Conservation (phyloP, 257 asterid species). For the Jacaranda copaia region DNA sequence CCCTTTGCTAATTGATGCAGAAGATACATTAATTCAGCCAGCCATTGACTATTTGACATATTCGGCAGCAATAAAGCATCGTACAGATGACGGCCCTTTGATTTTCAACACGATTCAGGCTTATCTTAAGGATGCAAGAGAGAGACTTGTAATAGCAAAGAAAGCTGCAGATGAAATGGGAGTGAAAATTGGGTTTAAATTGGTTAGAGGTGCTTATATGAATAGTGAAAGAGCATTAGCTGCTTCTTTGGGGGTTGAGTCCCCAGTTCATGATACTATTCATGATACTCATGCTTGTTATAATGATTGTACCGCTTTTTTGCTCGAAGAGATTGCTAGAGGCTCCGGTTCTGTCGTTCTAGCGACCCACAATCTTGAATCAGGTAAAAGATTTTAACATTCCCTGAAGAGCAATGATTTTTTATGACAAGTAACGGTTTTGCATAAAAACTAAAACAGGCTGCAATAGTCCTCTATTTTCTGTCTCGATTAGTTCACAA, state of each 20-base stretch:
- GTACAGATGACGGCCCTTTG: constrained; percentile 48
- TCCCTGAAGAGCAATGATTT: not conserved
- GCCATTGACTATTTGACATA: constrained; percentile 84
- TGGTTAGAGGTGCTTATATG: constrained; percentile 94
- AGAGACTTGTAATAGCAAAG: constrained; percentile 59
- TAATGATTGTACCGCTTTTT: constrained; percentile 59
- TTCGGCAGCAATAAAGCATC: constrained; percentile 56
- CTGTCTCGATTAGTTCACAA: not conserved
- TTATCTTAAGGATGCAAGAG: constrained; percentile 70
- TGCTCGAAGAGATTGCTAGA: constrained; percentile 63
- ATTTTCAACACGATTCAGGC: constrained; percentile 83
- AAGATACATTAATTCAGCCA: constrained; percentile 77
- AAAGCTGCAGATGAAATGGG: constrained; percentile 63
- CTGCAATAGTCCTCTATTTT: too few relatives aligned
- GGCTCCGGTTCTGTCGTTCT: constrained; percentile 79
- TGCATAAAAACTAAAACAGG: constrained; percentile 15
- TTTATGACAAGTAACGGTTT: not conserved
- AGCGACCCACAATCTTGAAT: constrained; percentile 79
- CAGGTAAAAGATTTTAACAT: not conserved
- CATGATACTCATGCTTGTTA: constrained; percentile 65
- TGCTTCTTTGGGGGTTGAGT: constrained; percentile 43
- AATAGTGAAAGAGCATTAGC: constrained; percentile 59
- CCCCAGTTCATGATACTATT: constrained; percentile 70
- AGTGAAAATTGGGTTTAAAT: constrained; percentile 70
- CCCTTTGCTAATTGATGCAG: constrained; percentile 85